Evolutionary conservation across 1,284 basidiomycete species (phyloP).

Genomic region (Coniophora puteana): DNA sequence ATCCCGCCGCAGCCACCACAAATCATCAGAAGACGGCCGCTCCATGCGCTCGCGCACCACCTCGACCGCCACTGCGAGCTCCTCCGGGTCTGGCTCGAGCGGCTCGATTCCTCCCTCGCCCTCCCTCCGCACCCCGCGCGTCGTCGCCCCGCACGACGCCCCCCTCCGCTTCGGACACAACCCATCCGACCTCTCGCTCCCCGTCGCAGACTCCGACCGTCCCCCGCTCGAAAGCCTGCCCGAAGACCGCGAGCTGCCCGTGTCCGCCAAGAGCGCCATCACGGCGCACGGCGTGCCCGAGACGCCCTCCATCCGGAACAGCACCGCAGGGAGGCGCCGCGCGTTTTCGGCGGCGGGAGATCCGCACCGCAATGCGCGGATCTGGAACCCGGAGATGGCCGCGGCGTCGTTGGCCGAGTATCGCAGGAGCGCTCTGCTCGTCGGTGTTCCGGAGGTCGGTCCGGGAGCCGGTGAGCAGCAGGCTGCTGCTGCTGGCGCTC

Average conservation of each 20-base stretch:
- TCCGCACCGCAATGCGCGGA: conserved; percentile 15
- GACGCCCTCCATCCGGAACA: too few species aligned
- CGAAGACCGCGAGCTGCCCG: conserved; percentile 41
- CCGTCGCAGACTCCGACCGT: conserved; percentile 17
- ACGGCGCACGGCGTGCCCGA: background rate
- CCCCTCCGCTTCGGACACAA: conserved; percentile 49
- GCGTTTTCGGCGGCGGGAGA: conserved; percentile 12
- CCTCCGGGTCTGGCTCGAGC: conserved; percentile 30
- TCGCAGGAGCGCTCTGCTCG: too few species aligned
- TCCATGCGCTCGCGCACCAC: conserved; percentile 23
- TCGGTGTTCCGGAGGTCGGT: too few species aligned
- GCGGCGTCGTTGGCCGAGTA: too few species aligned
- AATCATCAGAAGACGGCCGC: conserved; percentile 2
- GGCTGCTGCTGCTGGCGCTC: too few species aligned
- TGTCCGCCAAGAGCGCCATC: conserved; percentile 4
- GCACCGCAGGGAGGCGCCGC: conserved; percentile 6
- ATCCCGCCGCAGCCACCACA: background rate
- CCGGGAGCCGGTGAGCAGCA: too few species aligned
- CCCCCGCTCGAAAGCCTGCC: conserved; percentile 42
- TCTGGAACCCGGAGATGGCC: too few species aligned
- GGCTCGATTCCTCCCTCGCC: conserved; percentile 20
- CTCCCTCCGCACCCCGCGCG: conserved; percentile 16
- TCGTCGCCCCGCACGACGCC: conserved; percentile 34
- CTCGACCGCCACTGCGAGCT: conserved; percentile 35
- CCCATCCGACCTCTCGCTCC: conserved; percentile 25